These are phyloP conservation scores for Sphaerostilbella broomeana DNA, from an alignment of 2,329 filamentous ascomycete species.

Conservation along the genomic window DNA sequence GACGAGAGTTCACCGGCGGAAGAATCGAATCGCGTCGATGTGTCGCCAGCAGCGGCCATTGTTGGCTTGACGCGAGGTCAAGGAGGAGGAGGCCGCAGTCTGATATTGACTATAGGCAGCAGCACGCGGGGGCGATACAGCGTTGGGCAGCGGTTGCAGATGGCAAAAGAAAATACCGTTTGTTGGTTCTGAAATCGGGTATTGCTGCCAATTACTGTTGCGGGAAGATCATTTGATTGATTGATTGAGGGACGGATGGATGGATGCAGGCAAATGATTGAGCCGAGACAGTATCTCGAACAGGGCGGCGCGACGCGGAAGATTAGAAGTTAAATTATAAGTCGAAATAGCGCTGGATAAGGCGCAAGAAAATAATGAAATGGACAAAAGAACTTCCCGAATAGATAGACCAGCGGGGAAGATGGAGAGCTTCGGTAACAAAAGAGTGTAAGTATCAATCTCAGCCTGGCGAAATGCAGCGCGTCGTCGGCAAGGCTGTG, in stretches of 20 bases:
- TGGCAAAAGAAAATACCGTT: too few relatives aligned
- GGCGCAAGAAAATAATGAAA: background rate
- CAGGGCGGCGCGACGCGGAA: too few relatives aligned
- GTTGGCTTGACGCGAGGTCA: slow-evolving; percentile 8
- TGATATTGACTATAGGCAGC: slow-evolving; percentile 2
- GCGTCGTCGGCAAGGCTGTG: slow-evolving; percentile 9
- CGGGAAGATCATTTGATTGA: too few relatives aligned
- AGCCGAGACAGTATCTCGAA: too few relatives aligned
- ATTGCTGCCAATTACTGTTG: too few relatives aligned
- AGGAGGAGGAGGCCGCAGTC: slow-evolving; percentile 2
- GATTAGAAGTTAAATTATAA: too few relatives aligned
- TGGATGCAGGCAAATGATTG: too few relatives aligned
- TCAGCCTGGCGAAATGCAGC: slow-evolving; percentile 6
- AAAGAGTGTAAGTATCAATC: background rate
- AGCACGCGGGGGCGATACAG: background rate
- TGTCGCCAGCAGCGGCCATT: slow-evolving; percentile 27
- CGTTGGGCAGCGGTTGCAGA: background rate
- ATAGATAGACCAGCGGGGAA: background rate
- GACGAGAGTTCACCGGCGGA: slow-evolving; percentile 45
- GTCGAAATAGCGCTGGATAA: too few relatives aligned
- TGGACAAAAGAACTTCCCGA: background rate
- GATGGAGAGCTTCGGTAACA: background rate
- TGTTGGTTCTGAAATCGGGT: too few relatives aligned
- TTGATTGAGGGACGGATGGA: too few relatives aligned
- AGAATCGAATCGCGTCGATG: slow-evolving; percentile 38